These are phyloP conservation scores for Cephaloascus albidus DNA, from an alignment of 805 yeast species.

Conservation along the genomic window DNA sequence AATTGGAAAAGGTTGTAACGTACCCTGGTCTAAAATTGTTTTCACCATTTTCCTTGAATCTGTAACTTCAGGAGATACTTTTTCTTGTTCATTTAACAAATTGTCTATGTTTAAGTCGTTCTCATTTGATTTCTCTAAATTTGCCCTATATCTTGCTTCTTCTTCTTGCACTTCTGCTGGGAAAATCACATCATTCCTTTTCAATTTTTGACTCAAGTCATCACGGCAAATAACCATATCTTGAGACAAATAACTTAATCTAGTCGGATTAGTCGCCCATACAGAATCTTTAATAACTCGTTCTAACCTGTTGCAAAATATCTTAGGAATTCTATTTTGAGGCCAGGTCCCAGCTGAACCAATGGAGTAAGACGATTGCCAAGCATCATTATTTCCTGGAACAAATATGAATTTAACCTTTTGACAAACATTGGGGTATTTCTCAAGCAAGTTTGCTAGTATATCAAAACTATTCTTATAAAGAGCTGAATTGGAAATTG, in stretches of 20 bases:
- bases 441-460: conserved; percentile 55
- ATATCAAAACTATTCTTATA: conserved; percentile 68
- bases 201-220: conserved; percentile 59
- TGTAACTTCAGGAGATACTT: conserved; percentile 28
- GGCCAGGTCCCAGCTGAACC: conserved; percentile 66
- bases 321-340: conserved; percentile 56
- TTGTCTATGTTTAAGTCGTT: conserved; percentile 9
- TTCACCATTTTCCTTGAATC: conserved; percentile 68
- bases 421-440: conserved; percentile 43
- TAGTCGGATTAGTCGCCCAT: conserved; percentile 71
- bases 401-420: conserved; percentile 57
- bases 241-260: conserved; percentile 73
- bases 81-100: conserved; percentile 10
- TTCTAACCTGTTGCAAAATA: conserved; percentile 61
- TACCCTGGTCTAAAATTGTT: conserved; percentile 82
- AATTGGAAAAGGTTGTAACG: conserved; percentile 68
- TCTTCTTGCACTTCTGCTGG: conserved; percentile 25
- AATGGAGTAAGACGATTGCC: conserved; percentile 66
- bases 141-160: conserved; percentile 5
- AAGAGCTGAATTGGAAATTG: conserved; percentile 39
- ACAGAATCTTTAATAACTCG: conserved; percentile 44
- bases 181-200: conserved; percentile 58
- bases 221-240: conserved; percentile 73
- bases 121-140: conserved; percentile 13
- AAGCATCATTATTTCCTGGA: conserved; percentile 92